Evolutionary conservation across 140 eudicot species (phyloP).

Genomic region (Erigeron philadelphicus): DNA sequence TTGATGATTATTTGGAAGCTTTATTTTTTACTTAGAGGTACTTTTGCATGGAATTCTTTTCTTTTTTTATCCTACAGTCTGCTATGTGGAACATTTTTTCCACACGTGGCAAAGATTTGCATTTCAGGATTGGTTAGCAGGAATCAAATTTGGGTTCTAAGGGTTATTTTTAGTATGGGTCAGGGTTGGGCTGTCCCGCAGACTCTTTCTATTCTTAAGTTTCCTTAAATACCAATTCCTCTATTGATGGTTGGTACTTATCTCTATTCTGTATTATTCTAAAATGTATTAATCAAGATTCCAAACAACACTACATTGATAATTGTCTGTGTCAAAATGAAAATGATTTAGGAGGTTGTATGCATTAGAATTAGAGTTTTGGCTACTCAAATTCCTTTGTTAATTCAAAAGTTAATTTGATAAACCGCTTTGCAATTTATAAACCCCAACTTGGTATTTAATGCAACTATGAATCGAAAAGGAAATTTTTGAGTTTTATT

Average conservation of each 20-base stretch:
- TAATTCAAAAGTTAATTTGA: too few relatives aligned
- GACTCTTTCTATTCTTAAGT: background rate
- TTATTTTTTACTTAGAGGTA: slow-evolving; percentile 45
- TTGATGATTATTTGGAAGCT: slow-evolving; percentile 93
- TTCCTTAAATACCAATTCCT: background rate
- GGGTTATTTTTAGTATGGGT: background rate
- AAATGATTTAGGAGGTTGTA: too few relatives aligned
- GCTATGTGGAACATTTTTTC: slow-evolving; percentile 7
- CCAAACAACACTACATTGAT: too few relatives aligned
- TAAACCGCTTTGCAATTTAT: too few relatives aligned
- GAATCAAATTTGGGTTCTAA: background rate
- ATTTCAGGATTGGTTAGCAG: background rate
- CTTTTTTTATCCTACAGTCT: background rate
- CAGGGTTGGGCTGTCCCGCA: background rate
- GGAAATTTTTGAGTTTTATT: too few relatives aligned
- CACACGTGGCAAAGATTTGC: background rate
- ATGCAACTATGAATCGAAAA: too few relatives aligned
- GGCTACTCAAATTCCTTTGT: too few relatives aligned
- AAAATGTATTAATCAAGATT: too few relatives aligned
- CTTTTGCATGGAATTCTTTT: background rate
- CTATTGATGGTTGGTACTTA: background rate
- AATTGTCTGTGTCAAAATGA: too few relatives aligned
- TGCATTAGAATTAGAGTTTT: background rate
- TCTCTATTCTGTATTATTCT: background rate
- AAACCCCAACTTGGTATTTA: too few relatives aligned